Evolutionary conservation across 169 alveolate species (phyloP), one percentile per base, ranked within the genome.

Genomic region (Cryptosporidium sp.): DNA sequence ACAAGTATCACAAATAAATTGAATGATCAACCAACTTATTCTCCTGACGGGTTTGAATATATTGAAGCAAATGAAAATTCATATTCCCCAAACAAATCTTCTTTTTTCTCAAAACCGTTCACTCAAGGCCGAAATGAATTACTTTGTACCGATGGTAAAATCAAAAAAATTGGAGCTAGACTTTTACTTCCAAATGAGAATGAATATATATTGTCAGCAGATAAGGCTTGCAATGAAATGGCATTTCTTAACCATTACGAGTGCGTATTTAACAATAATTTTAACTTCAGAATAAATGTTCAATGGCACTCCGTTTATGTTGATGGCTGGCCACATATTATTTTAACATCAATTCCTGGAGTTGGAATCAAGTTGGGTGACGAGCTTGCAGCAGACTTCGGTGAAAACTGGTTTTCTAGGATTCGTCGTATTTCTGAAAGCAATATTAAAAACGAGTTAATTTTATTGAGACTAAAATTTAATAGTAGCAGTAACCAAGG

Each of bases 331-430:
- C 97, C 97, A n/a, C 97, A 95, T 74, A 93, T 95, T 8, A 92
- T 95, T 70, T 92, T 95, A 33, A 95, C 97, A 21, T 93, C 96
- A 12, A 95, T 93, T 39, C 93, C 95, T 51, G 95, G 95, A 8
- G 93, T 94, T 29, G 95, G 93, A 59, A 92, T 95, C 31, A 71
- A 93, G 29, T 94, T 96, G n/a, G 98, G 98, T 2, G 98, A 96
- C 68, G 98, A 96, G 70, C 93, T 96, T 8, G 92, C 96, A 65
- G 98, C 98, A 9, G 98, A 96, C 80, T 96, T 96, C 85, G 98
- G 98, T 14, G 94, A 93, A 39, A 95, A 93, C 43, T 96, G 98
- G 98, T 96, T 96, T 75, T 91, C 93, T 33, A 95, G 92, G 62
- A 97, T 96, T 41, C 94, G 94, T 62, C 96, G 94, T 43, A 95